Conservation (phyloP, 192 early-diverging fungal species). For the Coemansia sp. region DNA sequence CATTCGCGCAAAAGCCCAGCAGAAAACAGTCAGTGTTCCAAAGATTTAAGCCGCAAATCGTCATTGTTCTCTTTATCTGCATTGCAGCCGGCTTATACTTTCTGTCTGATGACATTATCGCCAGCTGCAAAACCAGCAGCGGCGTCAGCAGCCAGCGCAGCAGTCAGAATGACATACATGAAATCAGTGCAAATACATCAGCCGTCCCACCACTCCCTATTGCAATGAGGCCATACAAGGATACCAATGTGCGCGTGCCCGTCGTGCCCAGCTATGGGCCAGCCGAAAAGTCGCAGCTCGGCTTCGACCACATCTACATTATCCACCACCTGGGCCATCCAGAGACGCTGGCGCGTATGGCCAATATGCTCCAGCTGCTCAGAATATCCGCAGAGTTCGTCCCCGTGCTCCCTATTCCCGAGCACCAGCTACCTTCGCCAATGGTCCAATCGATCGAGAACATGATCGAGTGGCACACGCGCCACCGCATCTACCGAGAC, state of each 20-base stretch:
- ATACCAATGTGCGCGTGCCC: constrained; percentile 15
- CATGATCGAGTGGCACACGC: constrained; percentile 20
- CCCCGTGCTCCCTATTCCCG: constrained; percentile 12
- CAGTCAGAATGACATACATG: not conserved
- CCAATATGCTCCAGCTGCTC: constrained; percentile 22
- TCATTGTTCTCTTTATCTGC: not conserved
- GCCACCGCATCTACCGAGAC: constrained; percentile 18
- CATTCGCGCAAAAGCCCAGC: not conserved
- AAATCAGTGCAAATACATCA: not conserved
- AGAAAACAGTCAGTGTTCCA: not conserved
- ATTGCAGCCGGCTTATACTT: not conserved
- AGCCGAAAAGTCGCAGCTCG: constrained; percentile 10
- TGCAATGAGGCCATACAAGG: constrained; percentile 14
- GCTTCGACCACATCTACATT: constrained; percentile 37
- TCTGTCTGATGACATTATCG: not conserved
- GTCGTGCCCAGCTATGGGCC: constrained; percentile 14
- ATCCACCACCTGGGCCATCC: constrained; percentile 22
- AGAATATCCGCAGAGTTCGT: constrained; percentile 32
- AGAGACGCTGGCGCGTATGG: constrained; percentile 13
- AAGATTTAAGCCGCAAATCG: not conserved
- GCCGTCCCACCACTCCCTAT: not conserved
- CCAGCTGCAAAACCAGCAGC: not conserved
- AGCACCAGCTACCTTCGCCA: not conserved
- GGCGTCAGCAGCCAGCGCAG: too few relatives aligned
- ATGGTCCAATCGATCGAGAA: not conserved